Evolutionary conservation across 495 filamentous ascomycete species (phyloP), one percentile per base, ranked within the genome.

Genomic region (Glonium stellatum): DNA sequence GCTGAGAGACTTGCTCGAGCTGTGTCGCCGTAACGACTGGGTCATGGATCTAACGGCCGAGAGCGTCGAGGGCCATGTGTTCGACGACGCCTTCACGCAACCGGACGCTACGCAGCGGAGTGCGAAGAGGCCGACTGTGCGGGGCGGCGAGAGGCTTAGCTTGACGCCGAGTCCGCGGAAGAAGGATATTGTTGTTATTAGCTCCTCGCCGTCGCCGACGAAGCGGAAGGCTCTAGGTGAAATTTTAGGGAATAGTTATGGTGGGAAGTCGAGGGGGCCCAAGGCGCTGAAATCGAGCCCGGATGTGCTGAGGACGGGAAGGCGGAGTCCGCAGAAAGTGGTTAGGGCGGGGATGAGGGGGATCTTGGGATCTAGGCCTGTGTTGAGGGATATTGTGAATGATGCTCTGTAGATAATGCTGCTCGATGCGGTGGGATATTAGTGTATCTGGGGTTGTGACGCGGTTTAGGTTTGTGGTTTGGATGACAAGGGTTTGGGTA

Each of bases 1-100:
- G 68, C 78, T 97, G 15, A 78, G 78, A 21, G 76, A 81, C 31
- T 89, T 97, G 54, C 75, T 97, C n/a, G 69, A 72, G 18, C 70
- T 96, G 48, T 89, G 95, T 73, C 84, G 91, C 67, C 71, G 75
- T 37, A 81, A 79, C 35, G 77, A 78, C 1, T 96, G 92, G 92
- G 73, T 89, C 5, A 87, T 88, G 54, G 81, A 96, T 58, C 60
- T 97, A 22, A 83, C 81, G 0, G 66, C 58, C 4, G 76, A 75
- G 0, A 87, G 87, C 25, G 67, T 86, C 46, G 82, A 86, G 10
- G 79, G 75, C n/a, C 90, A 95, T 74, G 65, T 77, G 49, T 89
- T 87, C 60, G 81, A 84, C 13, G 78, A 75, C 19, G 71, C 31
- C 51, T 68, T 22, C 11, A 82, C 75, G 31, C 80, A 80, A 36